Base-by-base conservation (phyloP, 106 monocot genomes). In the Xerophyta viscosa region DNA sequence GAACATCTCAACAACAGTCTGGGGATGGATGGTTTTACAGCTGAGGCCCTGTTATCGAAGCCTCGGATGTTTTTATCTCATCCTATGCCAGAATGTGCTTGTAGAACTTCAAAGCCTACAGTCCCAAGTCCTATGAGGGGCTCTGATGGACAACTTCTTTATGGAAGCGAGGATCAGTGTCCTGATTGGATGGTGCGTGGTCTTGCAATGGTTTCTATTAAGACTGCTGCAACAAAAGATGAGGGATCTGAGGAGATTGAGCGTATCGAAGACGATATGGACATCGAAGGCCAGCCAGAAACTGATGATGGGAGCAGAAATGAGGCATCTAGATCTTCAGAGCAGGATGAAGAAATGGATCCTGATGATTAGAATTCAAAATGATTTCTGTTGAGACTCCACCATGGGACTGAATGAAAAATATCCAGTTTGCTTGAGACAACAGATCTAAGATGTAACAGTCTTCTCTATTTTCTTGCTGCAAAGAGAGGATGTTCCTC, bases 31-130 rank as follows among this genome's bases (percentile, higher is more conserved):
- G 92, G 92, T 13, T 45, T 93, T 18, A 29, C 69, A 49, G 31
- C 24, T 15, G 52, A 71, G 59, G 73, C 80, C n/a, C 26, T 27
- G 36, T 43, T 42, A 33, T 80, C 83, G 17, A 93, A 78, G 47
- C 71, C 74, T 23, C 26, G 45, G 29, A 80, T 74, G 20, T 93
- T 93, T 50, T 62, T 87, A 41, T 74, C 92, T 2, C 87, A 88
- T 42, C 92, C 92, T 1, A 58, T 87, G 26, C 92, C 92, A 4
- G 92, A 93, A 59, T 93, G 92, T 37, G 77, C 77, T 14, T 93
- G 92, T 49, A 67, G 71, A 70, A 69, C 66, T 25, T 69, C 77
- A 8, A 71, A 71, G 17, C 53, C 46, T 15, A 27, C 26, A 6
- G 31, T 43, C 13, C 55, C 28, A 3, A 29, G 9, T 18, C 30